Conservation (phyloP, 2,329 filamentous ascomycete species). For the Endoconidiophora laricicola region DNA sequence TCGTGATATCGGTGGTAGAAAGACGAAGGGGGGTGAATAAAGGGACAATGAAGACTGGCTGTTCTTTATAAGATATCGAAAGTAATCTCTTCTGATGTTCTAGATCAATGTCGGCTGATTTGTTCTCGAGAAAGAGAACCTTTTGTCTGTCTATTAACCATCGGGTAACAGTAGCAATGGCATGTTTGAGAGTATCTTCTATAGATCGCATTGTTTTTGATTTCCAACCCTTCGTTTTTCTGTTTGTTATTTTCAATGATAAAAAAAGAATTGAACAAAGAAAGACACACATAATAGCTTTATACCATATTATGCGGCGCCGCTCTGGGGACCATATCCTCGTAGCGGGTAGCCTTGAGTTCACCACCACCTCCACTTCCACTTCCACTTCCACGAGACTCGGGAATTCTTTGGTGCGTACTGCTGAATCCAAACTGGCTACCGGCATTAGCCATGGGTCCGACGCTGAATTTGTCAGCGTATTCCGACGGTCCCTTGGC, state of each 20-base stretch:
- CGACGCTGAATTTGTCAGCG: slow-evolving; percentile 20
- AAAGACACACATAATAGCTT: not conserved
- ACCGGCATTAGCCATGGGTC: slow-evolving; percentile 32
- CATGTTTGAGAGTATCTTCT: not conserved
- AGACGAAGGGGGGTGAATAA: not conserved
- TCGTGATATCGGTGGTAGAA: slow-evolving; percentile 6
- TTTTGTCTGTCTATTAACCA: no score
- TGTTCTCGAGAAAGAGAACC: no score
- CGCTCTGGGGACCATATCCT: slow-evolving; percentile 38
- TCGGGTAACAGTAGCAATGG: not conserved
- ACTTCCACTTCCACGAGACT: not conserved
- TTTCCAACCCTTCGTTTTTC: not conserved
- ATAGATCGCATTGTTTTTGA: not conserved
- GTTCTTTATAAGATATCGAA: no score
- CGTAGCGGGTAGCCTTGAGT: slow-evolving; percentile 35
- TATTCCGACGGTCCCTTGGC: slow-evolving; percentile 14
- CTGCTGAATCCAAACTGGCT: slow-evolving; percentile 17
- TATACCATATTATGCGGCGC: slow-evolving; percentile 30
- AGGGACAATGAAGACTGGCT: no score
- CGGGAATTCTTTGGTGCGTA: slow-evolving; percentile 7
- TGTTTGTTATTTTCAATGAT: not conserved
- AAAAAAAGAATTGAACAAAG: not conserved
- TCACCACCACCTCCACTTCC: slow-evolving; percentile 18
- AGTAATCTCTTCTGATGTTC: no score
- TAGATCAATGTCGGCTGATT: no score